A percentile compares a stretch with the other conserved stretches of the same genome.
Evolutionary conservation across 2,329 filamentous ascomycete species (phyloP).

Genomic region (Tolypocladium tundrense): DNA sequence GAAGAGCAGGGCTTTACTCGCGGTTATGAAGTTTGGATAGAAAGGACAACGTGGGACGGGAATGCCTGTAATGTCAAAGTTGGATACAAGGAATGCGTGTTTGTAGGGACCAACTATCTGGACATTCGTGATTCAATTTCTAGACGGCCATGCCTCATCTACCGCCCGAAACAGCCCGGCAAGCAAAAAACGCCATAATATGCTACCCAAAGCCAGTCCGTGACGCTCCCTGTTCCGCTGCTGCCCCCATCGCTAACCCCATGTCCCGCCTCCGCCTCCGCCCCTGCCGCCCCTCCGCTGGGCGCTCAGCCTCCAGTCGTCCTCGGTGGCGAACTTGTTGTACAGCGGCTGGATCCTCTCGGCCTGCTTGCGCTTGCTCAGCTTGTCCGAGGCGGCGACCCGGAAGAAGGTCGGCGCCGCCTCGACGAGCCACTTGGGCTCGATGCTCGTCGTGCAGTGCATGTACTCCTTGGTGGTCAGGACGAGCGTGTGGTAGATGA

Average conservation of each 20-base stretch:
- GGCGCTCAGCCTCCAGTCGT: constrained; percentile 88
- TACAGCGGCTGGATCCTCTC: constrained; percentile 93
- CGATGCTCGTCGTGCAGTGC: constrained; percentile 86
- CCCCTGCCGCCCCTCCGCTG: constrained; percentile 77
- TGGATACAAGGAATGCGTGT: background rate
- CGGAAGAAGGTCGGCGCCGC: constrained; percentile 99
- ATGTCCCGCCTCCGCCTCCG: constrained; percentile 82
- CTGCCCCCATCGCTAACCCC: constrained; percentile 50
- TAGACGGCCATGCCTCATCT: background rate
- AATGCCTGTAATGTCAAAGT: background rate
- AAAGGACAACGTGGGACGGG: background rate
- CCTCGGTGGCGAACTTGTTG: constrained; percentile 83
- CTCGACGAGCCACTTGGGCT: constrained; percentile 89
- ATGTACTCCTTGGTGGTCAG: constrained; percentile 97
- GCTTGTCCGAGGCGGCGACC: constrained; percentile 74
- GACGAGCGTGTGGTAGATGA: constrained; percentile 85
- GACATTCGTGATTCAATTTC: background rate
- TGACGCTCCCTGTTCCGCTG: background rate
- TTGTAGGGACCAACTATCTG: background rate
- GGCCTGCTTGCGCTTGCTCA: constrained; percentile 86
- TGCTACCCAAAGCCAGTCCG: background rate
- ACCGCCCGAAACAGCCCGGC: background rate
- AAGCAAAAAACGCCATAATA: background rate
- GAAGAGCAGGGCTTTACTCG: too few relatives aligned
- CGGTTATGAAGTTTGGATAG: too few relatives aligned